Percentiles rank a stretch among this genome's conserved stretches.
These are phyloP conservation scores for Pseudogymnoascus sp. DNA, from an alignment of 2,329 filamentous ascomycete genomes.

Conservation along the genomic window DNA sequence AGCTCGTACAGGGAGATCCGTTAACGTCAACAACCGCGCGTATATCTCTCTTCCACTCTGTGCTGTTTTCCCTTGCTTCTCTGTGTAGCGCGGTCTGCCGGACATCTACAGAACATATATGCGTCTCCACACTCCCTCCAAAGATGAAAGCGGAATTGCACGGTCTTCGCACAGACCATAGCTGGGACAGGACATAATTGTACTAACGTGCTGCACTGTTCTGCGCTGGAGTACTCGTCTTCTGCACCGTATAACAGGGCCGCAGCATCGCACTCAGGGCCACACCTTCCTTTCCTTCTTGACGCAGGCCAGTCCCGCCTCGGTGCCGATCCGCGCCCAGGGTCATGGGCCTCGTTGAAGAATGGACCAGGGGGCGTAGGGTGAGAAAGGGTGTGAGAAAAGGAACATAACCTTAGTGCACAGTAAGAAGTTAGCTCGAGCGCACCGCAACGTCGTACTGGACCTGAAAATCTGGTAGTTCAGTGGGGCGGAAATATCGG, in stretches of 20 bases:
- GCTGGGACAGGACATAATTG: background rate
- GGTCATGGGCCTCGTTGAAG: background rate
- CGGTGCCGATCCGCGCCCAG: background rate
- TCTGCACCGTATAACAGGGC: background rate
- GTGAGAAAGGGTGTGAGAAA: background rate
- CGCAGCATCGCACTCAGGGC: background rate
- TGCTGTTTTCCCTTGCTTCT: background rate
- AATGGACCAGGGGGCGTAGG: background rate
- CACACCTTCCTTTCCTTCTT: background rate
- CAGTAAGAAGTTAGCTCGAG: background rate
- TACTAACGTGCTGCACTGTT: background rate
- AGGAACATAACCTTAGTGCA: background rate
- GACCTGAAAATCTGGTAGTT: background rate
- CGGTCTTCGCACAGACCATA: background rate
- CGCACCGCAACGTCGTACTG: background rate
- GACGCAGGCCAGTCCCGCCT: background rate
- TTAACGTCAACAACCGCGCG: background rate
- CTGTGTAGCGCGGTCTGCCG: background rate
- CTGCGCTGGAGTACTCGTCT: background rate
- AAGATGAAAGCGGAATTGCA: background rate
- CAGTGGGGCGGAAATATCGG: background rate
- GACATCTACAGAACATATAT: constrained; percentile 6
- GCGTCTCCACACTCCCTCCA: background rate
- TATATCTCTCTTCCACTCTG: background rate
- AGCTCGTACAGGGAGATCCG: background rate